A percentile compares a stretch with the other conserved stretches of the same genome.
phyloP scores from a whole-genome alignment of 2,329 filamentous ascomycete species.

The Hypomyces perniciosus region DNA sequence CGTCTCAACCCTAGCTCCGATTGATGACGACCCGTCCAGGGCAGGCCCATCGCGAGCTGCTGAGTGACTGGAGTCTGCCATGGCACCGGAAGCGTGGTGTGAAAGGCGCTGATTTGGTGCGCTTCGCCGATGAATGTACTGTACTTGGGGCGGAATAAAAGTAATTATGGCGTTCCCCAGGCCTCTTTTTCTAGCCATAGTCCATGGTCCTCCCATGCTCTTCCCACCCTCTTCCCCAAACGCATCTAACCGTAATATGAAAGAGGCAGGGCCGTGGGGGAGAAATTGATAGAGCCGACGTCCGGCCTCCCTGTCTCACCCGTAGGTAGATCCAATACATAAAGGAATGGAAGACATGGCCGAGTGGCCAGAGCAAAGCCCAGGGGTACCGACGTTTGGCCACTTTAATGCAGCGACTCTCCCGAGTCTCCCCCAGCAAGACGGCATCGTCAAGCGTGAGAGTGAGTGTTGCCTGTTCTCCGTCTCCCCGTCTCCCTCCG shows the following conservation, averaged over 20 bases:
- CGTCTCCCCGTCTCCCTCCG: neutral
- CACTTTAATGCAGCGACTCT: slow-evolving; percentile 26
- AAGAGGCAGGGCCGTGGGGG: neutral
- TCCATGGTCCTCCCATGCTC: slow-evolving; percentile 5
- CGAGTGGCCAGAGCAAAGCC: neutral
- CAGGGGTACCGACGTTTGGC: slow-evolving; percentile 6
- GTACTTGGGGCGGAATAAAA: slow-evolving; percentile 6
- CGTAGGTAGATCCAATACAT: slow-evolving; percentile 1
- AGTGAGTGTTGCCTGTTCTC: neutral
- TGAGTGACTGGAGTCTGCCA: neutral
- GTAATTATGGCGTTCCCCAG: slow-evolving; percentile 2
- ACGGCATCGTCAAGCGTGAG: neutral
- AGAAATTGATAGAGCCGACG: neutral
- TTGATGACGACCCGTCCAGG: slow-evolving; percentile 3
- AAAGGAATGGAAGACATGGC: slow-evolving; percentile 9
- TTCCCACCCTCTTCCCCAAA: slow-evolving; percentile 7
- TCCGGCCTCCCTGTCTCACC: neutral
- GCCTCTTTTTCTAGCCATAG: neutral
- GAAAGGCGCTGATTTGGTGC: slow-evolving; percentile 1
- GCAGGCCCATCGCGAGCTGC: slow-evolving; percentile 7
- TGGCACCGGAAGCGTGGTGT: neutral
- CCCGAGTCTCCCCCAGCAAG: slow-evolving; percentile 10
- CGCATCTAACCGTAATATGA: slow-evolving; percentile 7
- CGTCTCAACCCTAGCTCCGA: slow-evolving; percentile 5
- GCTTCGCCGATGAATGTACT: slow-evolving; percentile 1